Conservation (phyloP, 192 early-diverging fungal genomes). For the Backusella parvicylindrica region DNA sequence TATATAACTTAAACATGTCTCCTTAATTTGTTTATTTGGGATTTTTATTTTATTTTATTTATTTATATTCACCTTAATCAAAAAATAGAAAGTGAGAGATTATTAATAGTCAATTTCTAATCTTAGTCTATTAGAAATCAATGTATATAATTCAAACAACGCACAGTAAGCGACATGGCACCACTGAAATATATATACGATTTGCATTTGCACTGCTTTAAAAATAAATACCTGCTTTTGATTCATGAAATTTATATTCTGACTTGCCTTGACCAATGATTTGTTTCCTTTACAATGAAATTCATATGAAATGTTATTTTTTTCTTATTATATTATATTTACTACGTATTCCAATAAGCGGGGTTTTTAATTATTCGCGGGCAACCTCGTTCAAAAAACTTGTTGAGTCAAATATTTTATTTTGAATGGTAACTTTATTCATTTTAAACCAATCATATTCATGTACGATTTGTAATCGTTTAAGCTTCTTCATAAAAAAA, state of each 20-base stretch:
- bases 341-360: neutral
- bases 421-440: neutral
- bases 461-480: neutral
- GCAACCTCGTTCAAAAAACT: neutral
- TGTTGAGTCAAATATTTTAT: neutral
- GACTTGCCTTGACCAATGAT: neutral
- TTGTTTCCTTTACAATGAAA: neutral
- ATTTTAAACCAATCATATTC: neutral
- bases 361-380: conserved; percentile 1
- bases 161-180: neutral
- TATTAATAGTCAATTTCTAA: neutral
- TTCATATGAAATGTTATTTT: neutral
- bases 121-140: neutral
- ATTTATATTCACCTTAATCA: neutral
- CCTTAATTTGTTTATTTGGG: neutral
- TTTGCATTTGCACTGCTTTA: neutral
- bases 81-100: neutral
- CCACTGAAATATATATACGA: neutral
- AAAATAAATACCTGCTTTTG: neutral
- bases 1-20: neutral
- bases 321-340: too few relatives aligned
- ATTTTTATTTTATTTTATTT: neutral
- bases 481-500: neutral
- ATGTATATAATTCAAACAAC: neutral
- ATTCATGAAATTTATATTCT: neutral